Conservation (phyloP, 2,329 filamentous ascomycete species). For the Scedosporium dehoogii region DNA sequence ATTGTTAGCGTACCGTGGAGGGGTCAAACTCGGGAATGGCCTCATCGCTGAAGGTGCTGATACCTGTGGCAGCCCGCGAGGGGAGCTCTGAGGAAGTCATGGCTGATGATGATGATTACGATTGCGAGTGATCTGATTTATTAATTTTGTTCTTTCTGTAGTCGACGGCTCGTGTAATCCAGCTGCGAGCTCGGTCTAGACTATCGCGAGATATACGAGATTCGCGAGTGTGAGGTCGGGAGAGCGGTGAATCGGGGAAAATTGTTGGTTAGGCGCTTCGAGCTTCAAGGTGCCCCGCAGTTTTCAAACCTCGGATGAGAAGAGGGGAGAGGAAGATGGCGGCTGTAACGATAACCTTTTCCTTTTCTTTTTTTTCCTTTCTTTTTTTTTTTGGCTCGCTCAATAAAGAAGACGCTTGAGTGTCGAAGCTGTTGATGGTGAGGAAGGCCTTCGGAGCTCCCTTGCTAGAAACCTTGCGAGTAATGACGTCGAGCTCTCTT, state of each 20-base stretch:
- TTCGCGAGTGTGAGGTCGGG: neutral
- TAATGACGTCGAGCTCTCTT: neutral
- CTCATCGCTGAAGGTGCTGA: constrained; percentile 42
- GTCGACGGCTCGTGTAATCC: neutral
- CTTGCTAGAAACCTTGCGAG: neutral
- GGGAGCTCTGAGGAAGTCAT: constrained; percentile 22
- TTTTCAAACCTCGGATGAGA: neutral
- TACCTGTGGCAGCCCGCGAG: constrained; percentile 34
- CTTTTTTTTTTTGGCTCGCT: no score
- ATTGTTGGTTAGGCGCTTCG: neutral
- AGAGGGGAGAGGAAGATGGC: neutral
- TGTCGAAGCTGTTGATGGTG: neutral
- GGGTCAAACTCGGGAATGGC: constrained; percentile 50
- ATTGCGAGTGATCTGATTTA: neutral
- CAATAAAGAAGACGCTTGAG: neutral
- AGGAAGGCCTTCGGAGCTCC: neutral
- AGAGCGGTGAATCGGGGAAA: neutral
- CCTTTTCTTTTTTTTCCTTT: neutral
- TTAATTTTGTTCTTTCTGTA: neutral
- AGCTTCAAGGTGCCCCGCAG: neutral
- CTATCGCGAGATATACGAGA: neutral
- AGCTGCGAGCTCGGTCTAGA: neutral
- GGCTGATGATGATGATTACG: neutral
- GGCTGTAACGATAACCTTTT: neutral
- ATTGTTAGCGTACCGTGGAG: constrained; percentile 36